Evolutionary conservation across 345 rosid species (phyloP), one percentile per base, ranked within the genome.

Genomic region (Pugionium cornutum): DNA sequence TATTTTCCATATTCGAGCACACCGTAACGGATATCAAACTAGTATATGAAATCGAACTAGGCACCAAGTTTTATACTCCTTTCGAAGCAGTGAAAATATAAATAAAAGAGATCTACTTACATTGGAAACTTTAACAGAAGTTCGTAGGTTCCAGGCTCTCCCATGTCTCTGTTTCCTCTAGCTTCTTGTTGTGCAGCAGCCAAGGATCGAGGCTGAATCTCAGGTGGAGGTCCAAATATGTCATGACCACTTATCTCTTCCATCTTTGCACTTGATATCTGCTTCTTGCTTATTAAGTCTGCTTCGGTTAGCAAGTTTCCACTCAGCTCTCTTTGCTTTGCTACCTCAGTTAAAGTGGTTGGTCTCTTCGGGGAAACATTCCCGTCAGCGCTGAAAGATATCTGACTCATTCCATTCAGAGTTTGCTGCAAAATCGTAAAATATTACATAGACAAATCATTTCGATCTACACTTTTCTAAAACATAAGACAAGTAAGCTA

Each of bases 161-260:
- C 87, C 79, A 80, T 81, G 62, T 83, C 86, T 78, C 78, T 83
- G 65, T 72, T 76, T 37, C 82, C 85, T 76, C 77, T 84, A 32
- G 87, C 75, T 77, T 82, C 92, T 60, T 64, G 56, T 7, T 77
- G 70, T 26, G 84, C 81, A 65, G 81, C 83, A 68, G 89, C 79
- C 27, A 80, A 76, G 1, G 95, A 85, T 6, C 85, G 86, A 1
- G 95, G 86, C 69, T 81, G 82, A 45, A 80, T 87, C 81, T 89
- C 91, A 2, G 85, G 68, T 65, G 92, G 85, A 68, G 91, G 83
- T 37, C 84, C 87, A 67, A 89, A 89, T 69, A 89, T 87, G 74
- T 87, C 77, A 48, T 87, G 91, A 10, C 96, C 96, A n/a, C 91
- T 89, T 5, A 89, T 89, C 82, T 89, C 96, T 75, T 87, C 86